These are phyloP conservation scores for Epichloe uncinata DNA, from an alignment of 2,329 filamentous ascomycete genomes.

Conservation along the genomic window DNA sequence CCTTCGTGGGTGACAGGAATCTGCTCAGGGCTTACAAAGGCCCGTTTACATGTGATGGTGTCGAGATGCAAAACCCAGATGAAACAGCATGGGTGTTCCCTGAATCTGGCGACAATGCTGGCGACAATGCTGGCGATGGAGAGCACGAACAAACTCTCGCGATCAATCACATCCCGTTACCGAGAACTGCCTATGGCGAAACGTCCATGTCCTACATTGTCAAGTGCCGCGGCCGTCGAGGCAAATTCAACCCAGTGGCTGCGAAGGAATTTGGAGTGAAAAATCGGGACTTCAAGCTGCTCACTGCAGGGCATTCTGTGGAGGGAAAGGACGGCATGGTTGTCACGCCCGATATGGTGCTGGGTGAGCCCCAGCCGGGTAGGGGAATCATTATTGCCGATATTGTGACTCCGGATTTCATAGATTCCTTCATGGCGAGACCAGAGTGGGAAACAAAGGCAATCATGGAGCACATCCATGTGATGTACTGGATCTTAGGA, in stretches of 20 bases:
- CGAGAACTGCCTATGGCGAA: constrained; percentile 49
- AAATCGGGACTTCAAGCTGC: constrained; percentile 39
- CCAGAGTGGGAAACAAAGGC: constrained; percentile 56
- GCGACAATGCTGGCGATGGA: constrained; percentile 4
- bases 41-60: constrained; percentile 26
- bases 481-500: constrained; percentile 74
- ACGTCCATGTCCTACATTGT: constrained; percentile 79
- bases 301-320: constrained; percentile 53
- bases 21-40: constrained; percentile 58
- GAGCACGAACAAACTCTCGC: constrained; percentile 9
- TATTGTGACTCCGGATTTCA: constrained; percentile 55
- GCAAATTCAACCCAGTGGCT: constrained; percentile 59
- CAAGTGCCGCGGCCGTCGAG: constrained; percentile 60
- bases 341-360: constrained; percentile 77
- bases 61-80: constrained; percentile 10
- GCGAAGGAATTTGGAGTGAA: constrained; percentile 54
- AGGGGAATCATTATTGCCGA: constrained; percentile 70
- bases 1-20: constrained; percentile 51
- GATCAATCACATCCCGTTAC: constrained; percentile 34
- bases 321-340: constrained; percentile 48
- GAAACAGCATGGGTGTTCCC: constrained; percentile 18
- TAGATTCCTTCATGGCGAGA: constrained; percentile 54
- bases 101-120: constrained; percentile 4
- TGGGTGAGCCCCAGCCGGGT: constrained; percentile 54
- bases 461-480: constrained; percentile 53